Conservation (phyloP, 306 rosid genomes). For the Prunus dulcis region DNA sequence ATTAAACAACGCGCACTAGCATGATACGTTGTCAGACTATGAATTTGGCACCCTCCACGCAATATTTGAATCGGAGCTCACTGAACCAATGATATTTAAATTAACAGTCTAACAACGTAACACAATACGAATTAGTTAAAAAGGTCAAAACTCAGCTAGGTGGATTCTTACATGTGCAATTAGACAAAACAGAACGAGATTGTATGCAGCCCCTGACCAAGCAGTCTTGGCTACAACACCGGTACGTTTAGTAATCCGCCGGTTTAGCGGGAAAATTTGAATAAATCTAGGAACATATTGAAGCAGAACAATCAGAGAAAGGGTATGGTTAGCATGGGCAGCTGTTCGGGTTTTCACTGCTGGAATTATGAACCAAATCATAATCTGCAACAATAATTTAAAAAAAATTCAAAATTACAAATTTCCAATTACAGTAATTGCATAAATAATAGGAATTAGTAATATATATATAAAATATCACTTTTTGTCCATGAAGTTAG, state of each 20-base stretch:
- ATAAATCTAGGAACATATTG: slow-evolving; percentile 75
- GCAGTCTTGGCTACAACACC: slow-evolving; percentile 81
- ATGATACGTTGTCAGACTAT: neutral
- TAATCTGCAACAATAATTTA: slow-evolving; percentile 39
- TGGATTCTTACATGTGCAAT: slow-evolving; percentile 65
- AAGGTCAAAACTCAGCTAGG: neutral
- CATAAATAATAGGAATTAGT: too few species aligned
- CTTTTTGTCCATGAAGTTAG: too few species aligned
- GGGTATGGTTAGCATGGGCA: slow-evolving; percentile 66
- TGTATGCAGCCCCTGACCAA: slow-evolving; percentile 76
- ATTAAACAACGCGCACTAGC: neutral
- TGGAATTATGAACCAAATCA: slow-evolving; percentile 83
- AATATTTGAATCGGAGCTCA: neutral
- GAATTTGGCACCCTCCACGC: neutral
- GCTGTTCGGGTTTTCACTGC: slow-evolving; percentile 43
- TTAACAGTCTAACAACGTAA: neutral
- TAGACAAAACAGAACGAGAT: slow-evolving; percentile 67
- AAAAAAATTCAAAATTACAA: neutral
- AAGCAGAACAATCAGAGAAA: slow-evolving; percentile 72
- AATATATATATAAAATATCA: too few species aligned
- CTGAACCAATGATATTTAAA: neutral
- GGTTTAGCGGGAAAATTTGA: slow-evolving; percentile 69
- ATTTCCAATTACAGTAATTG: too few species aligned
- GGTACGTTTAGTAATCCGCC: slow-evolving; percentile 60
- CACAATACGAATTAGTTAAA: too few species aligned